phyloP scores from a whole-genome alignment of 306 rosid species.

The Trifolium subterraneum region DNA sequence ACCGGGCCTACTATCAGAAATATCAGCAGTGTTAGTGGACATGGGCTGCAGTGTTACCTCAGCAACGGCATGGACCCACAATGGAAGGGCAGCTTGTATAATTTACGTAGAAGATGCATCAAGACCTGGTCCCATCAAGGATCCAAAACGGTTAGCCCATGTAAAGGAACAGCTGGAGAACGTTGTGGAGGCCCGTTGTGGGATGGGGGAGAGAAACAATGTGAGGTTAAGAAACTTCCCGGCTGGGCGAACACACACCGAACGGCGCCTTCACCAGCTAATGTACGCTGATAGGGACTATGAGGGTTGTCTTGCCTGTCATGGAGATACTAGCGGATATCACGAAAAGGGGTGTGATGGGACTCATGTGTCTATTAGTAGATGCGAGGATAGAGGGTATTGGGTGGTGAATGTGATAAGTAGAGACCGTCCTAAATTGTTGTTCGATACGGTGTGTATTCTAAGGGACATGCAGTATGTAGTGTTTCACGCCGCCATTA shows the following conservation, averaged over 20 bases:
- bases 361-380: conserved; percentile 65
- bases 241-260: conserved; percentile 62
- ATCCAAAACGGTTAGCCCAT: conserved; percentile 58
- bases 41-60: conserved; percentile 67
- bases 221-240: conserved; percentile 56
- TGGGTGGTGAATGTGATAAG: conserved; percentile 69
- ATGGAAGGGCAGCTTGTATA: conserved; percentile 61
- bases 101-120: conserved; percentile 65
- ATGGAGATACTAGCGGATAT: conserved; percentile 46
- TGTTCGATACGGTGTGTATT: conserved; percentile 85
- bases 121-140: conserved; percentile 58
- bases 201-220: conserved; percentile 53
- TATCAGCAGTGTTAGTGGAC: conserved; percentile 67
- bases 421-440: conserved; percentile 75
- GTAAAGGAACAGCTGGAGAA: conserved; percentile 65
- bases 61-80: conserved; percentile 82
- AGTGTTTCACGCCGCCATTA: conserved; percentile 85
- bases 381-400: conserved; percentile 72
- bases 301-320: conserved; percentile 58
- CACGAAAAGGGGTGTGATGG: conserved; percentile 73
- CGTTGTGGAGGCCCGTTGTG: conserved; percentile 70
- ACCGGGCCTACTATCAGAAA: conserved; percentile 82
- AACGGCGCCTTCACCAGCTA: conserved; percentile 87
- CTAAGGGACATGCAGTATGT: conserved; percentile 74
- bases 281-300: conserved; percentile 74